phyloP scores from a whole-genome alignment of 345 rosid species.

The Turnera subulata region DNA sequence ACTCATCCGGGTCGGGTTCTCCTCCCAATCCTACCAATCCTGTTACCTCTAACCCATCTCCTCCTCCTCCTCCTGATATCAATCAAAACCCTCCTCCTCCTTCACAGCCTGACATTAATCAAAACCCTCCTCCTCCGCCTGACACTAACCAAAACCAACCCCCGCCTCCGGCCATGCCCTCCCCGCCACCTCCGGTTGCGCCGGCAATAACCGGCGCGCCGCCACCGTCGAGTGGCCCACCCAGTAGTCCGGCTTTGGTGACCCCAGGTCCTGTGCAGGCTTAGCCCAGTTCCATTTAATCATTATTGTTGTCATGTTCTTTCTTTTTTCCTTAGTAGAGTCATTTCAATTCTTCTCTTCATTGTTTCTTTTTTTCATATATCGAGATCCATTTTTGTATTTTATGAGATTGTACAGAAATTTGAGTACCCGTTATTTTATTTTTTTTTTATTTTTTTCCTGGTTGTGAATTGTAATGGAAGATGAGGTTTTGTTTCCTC shows the following conservation, averaged over 20 bases:
- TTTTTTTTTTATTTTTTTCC: too few species aligned
- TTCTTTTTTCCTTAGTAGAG: not conserved
- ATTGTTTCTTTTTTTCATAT: not conserved
- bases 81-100: conserved; percentile 18
- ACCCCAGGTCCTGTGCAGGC: conserved; percentile 66
- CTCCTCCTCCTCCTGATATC: conserved; percentile 27
- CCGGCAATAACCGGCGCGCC: conserved; percentile 32
- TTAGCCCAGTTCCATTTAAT: conserved; percentile 20
- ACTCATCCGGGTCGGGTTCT: conserved; percentile 12
- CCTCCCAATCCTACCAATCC: conserved; percentile 14
- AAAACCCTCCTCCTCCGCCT: conserved; percentile 28
- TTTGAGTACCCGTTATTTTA: too few species aligned
- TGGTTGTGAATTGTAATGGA: conserved; percentile 4
- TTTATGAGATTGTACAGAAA: conserved; percentile 10
- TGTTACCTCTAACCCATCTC: conserved; percentile 22
- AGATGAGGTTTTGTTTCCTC: not conserved
- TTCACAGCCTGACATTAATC: conserved; percentile 10
- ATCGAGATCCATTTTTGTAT: not conserved
- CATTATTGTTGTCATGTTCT: not conserved
- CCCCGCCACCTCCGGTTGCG: conserved; percentile 24
- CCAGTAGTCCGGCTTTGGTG: conserved; percentile 35
- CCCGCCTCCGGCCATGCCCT: conserved; percentile 17
- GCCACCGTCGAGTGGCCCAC: conserved; percentile 54
- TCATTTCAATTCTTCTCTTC: too few species aligned
- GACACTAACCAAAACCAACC: conserved; percentile 20